Percentiles rank a stretch among this genome's conserved stretches.
Conservation (phyloP, 164 flowering plant species). For the Magnolia kwangsiensis region DNA sequence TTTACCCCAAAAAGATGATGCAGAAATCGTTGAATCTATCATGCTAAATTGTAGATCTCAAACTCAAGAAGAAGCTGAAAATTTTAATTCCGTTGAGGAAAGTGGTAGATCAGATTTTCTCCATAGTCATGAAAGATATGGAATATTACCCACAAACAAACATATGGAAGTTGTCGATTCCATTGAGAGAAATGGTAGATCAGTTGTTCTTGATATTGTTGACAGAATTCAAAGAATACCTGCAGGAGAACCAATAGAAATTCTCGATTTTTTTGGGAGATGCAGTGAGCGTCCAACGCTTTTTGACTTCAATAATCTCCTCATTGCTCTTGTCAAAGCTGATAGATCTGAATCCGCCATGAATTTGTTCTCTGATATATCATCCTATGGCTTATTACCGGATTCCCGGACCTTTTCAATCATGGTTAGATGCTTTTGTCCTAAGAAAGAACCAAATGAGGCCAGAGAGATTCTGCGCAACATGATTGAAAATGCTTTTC, state of each 20-base stretch:
- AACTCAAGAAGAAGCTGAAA: background rate
- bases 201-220: conserved; percentile 16
- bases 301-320: conserved; percentile 39
- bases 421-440: conserved; percentile 45
- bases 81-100: background rate
- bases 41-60: background rate
- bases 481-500: conserved; percentile 53
- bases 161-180: conserved; percentile 1
- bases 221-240: conserved; percentile 26
- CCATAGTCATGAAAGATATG: background rate
- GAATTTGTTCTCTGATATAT: conserved; percentile 29
- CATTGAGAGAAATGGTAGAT: conserved; percentile 10
- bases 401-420: conserved; percentile 50
- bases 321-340: conserved; percentile 38
- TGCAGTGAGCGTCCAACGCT: conserved; percentile 19
- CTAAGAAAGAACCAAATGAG: conserved; percentile 35
- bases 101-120: background rate
- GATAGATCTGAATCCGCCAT: conserved; percentile 46
- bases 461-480: conserved; percentile 42
- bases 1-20: background rate
- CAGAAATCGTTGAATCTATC: background rate
- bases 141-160: conserved; percentile 6
- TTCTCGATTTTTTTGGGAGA: conserved; percentile 16
- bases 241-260: conserved; percentile 12
- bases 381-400: conserved; percentile 35